Evolutionary conservation across 495 filamentous ascomycete genomes (phyloP).

Genomic region (Lophiostoma macrostomum): DNA sequence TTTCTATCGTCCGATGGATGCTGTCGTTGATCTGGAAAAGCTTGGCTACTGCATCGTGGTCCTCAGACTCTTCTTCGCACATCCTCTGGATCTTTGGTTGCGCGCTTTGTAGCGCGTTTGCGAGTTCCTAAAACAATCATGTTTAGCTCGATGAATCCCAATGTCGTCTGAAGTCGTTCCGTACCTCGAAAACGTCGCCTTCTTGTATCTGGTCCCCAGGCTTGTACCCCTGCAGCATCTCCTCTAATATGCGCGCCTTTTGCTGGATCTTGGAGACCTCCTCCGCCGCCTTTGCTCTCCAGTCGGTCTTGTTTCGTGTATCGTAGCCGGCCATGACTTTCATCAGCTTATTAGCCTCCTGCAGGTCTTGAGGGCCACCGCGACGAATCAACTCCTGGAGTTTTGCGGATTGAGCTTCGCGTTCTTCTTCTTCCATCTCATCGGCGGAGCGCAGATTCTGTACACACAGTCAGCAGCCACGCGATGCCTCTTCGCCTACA

Average conservation of each 20-base stretch:
- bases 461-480: not conserved
- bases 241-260: constrained; percentile 88
- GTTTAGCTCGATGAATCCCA: not conserved
- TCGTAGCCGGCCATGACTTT: constrained; percentile 99
- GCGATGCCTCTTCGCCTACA: constrained; percentile 36
- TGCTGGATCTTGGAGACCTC: constrained; percentile 90
- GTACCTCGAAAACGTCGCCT: constrained; percentile 87
- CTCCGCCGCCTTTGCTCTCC: constrained; percentile 93
- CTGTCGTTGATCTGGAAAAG: constrained; percentile 96
- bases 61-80: constrained; percentile 98
- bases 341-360: constrained; percentile 96
- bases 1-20: constrained; percentile 92
- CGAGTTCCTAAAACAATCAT: constrained; percentile 63
- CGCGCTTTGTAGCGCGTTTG: constrained; percentile 84
- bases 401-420: constrained; percentile 91
- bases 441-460: constrained; percentile 94
- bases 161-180: constrained; percentile 5
- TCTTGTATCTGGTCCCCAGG: constrained; percentile 79
- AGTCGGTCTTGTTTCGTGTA: constrained; percentile 91
- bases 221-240: constrained; percentile 81
- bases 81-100: constrained; percentile 99
- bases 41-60: constrained; percentile 92
- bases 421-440: constrained; percentile 98
- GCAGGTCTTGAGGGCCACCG: constrained; percentile 85
- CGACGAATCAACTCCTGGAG: constrained; percentile 93